phyloP scores from a whole-genome alignment of 139 green algal genomes.

The Eudorina sp. region DNA sequence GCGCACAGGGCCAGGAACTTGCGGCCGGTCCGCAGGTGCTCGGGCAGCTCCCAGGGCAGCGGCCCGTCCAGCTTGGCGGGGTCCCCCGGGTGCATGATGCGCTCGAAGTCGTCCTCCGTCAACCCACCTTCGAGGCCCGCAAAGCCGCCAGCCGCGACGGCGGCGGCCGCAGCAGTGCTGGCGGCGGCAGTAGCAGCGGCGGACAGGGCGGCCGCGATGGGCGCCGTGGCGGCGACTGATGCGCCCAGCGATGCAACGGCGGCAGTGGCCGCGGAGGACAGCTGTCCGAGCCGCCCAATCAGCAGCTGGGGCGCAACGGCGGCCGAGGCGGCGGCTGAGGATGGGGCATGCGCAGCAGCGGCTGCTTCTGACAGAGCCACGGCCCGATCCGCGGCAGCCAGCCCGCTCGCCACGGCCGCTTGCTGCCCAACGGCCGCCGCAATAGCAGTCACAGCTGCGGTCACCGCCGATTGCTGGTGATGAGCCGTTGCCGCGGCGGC shows the following conservation, averaged over 20 bases:
- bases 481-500: neutral
- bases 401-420: neutral
- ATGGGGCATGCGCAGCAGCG: neutral
- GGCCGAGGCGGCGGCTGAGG: neutral
- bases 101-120: conserved; percentile 49
- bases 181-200: neutral
- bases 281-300: neutral
- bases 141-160: neutral
- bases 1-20: conserved; percentile 59
- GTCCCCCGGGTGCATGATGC: conserved; percentile 60
- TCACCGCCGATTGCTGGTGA: conserved; percentile 1
- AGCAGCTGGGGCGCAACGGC: neutral
- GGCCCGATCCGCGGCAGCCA: neutral
- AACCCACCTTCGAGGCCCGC: neutral
- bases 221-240: neutral
- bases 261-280: neutral
- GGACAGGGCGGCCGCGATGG: neutral
- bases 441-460: neutral
- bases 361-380: neutral
- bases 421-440: neutral
- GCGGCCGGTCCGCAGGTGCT: conserved; percentile 52
- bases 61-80: conserved; percentile 64
- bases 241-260: conserved; percentile 29
- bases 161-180: neutral
- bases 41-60: conserved; percentile 62